Conservation (phyloP, 2,329 filamentous ascomycete species). For the Ophiostoma pallidulum region DNA sequence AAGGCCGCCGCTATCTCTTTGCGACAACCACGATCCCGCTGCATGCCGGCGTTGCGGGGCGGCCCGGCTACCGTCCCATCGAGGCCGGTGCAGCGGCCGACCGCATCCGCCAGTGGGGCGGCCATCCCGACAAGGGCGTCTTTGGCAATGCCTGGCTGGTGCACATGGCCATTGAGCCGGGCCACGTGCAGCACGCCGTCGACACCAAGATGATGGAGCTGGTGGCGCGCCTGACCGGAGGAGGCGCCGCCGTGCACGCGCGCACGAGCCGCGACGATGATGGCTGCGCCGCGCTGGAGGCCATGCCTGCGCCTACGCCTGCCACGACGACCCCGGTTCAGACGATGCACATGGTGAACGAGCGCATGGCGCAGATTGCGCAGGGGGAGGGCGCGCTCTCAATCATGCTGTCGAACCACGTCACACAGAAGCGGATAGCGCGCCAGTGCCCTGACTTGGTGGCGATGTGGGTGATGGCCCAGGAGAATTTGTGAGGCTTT, state of each 20-base stretch:
- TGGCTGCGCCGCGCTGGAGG: too few relatives aligned
- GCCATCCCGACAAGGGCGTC: conserved; percentile 12
- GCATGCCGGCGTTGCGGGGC: conserved; percentile 7
- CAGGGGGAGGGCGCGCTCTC: conserved; percentile 11
- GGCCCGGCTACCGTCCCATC: conserved; percentile 16
- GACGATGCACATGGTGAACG: conserved; percentile 12
- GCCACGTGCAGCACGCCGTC: conserved; percentile 11
- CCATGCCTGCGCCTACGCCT: too few relatives aligned
- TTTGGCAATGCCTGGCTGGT: conserved; percentile 18
- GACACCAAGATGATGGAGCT: conserved; percentile 9
- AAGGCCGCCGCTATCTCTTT: conserved; percentile 12
- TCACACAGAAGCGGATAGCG: conserved; percentile 17
- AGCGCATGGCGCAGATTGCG: conserved; percentile 7
- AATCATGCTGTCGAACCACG: conserved; percentile 17
- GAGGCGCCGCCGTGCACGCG: too few relatives aligned
- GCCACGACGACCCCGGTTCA: not conserved
- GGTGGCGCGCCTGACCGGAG: conserved; percentile 8
- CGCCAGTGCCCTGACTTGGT: conserved; percentile 18
- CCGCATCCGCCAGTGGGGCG: conserved; percentile 15
- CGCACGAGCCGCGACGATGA: too few relatives aligned
- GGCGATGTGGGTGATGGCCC: conserved; percentile 17
- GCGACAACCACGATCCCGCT: conserved; percentile 16
- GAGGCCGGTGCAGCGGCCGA: conserved; percentile 5
- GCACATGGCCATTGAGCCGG: conserved; percentile 14
- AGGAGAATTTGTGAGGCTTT: conserved; percentile 13